Conservation (phyloP, 345 rosid genomes). For the Populus pruinosa region DNA sequence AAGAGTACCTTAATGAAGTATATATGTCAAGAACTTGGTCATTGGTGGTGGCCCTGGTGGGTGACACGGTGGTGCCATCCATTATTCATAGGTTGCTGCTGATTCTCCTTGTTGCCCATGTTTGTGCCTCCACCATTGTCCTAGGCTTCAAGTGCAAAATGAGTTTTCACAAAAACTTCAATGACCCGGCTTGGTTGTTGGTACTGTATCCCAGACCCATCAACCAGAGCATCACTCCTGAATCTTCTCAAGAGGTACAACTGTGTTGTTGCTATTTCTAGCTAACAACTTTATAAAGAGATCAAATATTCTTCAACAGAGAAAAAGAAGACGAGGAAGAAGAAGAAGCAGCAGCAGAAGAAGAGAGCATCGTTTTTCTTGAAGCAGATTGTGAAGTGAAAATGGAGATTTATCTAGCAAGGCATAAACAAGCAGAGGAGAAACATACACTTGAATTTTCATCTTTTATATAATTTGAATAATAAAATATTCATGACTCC, state of each 20-base stretch:
- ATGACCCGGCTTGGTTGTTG: constrained; percentile 39
- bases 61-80: constrained; percentile 24
- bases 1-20: constrained; percentile 82
- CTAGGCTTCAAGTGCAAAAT: constrained; percentile 11
- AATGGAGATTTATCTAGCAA: too few relatives aligned
- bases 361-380: too few relatives aligned
- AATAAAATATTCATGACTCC: too few relatives aligned
- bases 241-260: constrained; percentile 35
- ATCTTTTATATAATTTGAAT: too few relatives aligned
- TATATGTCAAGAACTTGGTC: constrained; percentile 67
- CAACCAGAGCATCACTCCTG: constrained; percentile 37
- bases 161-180: constrained; percentile 23
- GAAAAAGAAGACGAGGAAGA: neutral
- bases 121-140: constrained; percentile 90
- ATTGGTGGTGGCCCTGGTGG: constrained; percentile 10
- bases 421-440: too few relatives aligned
- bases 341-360: too few relatives aligned
- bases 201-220: constrained; percentile 25
- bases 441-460: too few relatives aligned
- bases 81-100: constrained; percentile 73
- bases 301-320: neutral
- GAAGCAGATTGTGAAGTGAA: too few relatives aligned
- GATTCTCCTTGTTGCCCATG: constrained; percentile 94
- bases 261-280: neutral
- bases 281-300: neutral